phyloP scores from a whole-genome alignment of 2,329 filamentous ascomycete species.

The Phoma sp. region DNA sequence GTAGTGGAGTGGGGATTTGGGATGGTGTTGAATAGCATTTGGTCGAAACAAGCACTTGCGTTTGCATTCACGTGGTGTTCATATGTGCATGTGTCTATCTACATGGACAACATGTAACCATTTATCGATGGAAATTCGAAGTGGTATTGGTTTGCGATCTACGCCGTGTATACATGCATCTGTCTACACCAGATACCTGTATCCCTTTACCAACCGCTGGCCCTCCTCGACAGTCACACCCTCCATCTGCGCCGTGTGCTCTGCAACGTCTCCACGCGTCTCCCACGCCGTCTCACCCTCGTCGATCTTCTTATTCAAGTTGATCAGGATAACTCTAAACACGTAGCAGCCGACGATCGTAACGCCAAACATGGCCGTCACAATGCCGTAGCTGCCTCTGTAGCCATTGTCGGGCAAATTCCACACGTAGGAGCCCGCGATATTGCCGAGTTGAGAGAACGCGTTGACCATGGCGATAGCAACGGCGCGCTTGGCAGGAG shows the following conservation, averaged over 20 bases:
- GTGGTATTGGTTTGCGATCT: too few species aligned
- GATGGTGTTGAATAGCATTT: not conserved
- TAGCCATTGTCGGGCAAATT: slow-evolving; percentile 64
- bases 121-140: too few species aligned
- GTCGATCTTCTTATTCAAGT: slow-evolving; percentile 43
- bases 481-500: slow-evolving; percentile 66
- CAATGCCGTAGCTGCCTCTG: slow-evolving; percentile 69
- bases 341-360: slow-evolving; percentile 60
- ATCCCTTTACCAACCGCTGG: slow-evolving; percentile 35
- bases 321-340: slow-evolving; percentile 37
- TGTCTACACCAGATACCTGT: slow-evolving; percentile 41
- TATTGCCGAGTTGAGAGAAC: slow-evolving; percentile 45
- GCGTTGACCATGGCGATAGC: slow-evolving; percentile 68
- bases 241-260: slow-evolving; percentile 39
- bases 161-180: not conserved
- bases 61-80: too few species aligned
- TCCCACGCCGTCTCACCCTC: slow-evolving; percentile 38
- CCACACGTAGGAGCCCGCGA: slow-evolving; percentile 69
- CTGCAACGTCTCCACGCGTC: slow-evolving; percentile 35
- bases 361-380: slow-evolving; percentile 68
- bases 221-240: slow-evolving; percentile 40
- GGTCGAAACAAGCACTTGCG: too few species aligned
- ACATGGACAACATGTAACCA: too few species aligned
- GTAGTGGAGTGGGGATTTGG: slow-evolving; percentile 1
- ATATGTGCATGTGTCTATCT: too few species aligned